A percentile compares a stretch with the other conserved stretches of the same genome.
phyloP scores from a whole-genome alignment of 305 asterid species.

The Rubia balearica region DNA sequence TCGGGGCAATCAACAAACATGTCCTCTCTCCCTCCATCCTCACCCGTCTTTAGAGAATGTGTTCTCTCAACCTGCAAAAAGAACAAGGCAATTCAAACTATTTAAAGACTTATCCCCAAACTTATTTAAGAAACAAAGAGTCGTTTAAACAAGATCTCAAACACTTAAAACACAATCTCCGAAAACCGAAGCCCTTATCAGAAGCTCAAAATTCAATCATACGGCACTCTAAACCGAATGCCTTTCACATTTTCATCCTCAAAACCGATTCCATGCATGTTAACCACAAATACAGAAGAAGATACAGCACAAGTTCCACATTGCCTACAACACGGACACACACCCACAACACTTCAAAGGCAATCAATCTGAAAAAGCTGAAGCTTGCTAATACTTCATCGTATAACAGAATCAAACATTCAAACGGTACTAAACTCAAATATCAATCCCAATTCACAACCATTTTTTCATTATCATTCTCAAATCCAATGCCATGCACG shows the following conservation, averaged over 20 bases:
- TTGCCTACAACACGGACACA: neutral
- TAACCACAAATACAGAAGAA: neutral
- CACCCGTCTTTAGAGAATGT: conserved; percentile 34
- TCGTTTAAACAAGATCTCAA: neutral
- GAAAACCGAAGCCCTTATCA: neutral
- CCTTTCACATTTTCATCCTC: neutral
- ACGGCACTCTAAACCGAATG: neutral
- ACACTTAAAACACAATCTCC: neutral
- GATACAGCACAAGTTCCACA: neutral
- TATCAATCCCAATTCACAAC: neutral
- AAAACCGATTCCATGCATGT: conserved; percentile 5
- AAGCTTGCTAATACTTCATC: neutral
- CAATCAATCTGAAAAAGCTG: too few relatives aligned
- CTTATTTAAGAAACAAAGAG: neutral
- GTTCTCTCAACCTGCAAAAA: conserved; percentile 20
- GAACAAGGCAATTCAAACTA: neutral
- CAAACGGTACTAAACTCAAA: neutral
- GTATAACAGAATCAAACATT: neutral
- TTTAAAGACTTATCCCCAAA: neutral
- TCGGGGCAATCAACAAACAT: conserved; percentile 96
- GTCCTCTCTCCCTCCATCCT: conserved; percentile 74
- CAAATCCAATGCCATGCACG: conserved; percentile 7
- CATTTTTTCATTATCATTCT: neutral
- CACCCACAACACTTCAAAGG: neutral
- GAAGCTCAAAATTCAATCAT: neutral